Base-by-base conservation (phyloP, 129 eudicot species). In the Daucus carota region DNA sequence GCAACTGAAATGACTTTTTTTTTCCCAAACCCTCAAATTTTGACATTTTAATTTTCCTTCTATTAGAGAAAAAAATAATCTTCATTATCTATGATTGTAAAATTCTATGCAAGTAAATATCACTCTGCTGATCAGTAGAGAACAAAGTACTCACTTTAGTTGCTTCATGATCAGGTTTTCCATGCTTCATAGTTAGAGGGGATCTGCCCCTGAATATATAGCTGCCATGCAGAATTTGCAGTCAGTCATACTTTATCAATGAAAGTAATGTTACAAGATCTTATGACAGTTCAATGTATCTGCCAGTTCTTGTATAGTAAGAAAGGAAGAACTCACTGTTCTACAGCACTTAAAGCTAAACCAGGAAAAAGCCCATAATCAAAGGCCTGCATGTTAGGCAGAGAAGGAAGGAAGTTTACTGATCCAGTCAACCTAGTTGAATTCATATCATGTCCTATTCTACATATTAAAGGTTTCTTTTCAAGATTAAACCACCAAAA, bases 131-230 rank as follows among this genome's bases (percentile, higher is more conserved):
- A 63, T 20, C 66, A 29, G 70, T 63, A 63, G 24, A 57, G 20
- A 13, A 62, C 13, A 17, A 74, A 71, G 20, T 62, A 54, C 89
- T 81, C 78, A 94, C 99, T 16, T 82, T 81, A 75, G 96, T 94
- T 82, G 99, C 85, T 81, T 89, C 90, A 73, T 91, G 96, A 81
- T 94, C 99, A 62, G 99, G 96, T 86, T 86, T 91, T 74, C 99
- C 96, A 84, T 94, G 99, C 84, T 90, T 91, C 73, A 94, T 76
- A 4, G 96, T 94, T 83, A 87, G 78, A 0, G 93, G 96, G 59
- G 87, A 89, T 87, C 88, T 87, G 79, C 97, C 99, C 75, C 75
- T 89, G 63, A 91, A 69, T 77, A 91, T 29, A 73, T 94, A 94
- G 72, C 99, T 94, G 89, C 75, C 36, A 78, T 20, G 57, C 76